Evolutionary conservation across 2,329 filamentous ascomycete genomes (phyloP).

Genomic region (Cladobotryum mycophilum): DNA sequence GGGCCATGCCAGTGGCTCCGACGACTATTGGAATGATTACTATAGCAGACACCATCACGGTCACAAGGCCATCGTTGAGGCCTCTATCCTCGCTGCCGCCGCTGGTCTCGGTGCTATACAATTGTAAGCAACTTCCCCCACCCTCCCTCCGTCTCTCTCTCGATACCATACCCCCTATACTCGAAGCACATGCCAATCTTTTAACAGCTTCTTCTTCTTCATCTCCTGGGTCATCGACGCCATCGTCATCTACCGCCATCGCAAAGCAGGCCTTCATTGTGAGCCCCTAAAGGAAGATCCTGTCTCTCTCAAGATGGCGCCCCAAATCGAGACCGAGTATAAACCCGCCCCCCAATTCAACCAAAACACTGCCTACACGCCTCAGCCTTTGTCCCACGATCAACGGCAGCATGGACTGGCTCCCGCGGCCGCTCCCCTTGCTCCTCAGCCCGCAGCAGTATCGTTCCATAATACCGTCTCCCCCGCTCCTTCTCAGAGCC

Average conservation of each 20-base stretch:
- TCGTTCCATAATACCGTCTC: not conserved
- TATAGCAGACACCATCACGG: no score
- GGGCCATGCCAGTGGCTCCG: not conserved
- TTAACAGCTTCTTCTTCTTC: conserved; percentile 35
- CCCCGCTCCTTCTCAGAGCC: not conserved
- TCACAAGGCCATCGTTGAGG: conserved; percentile 15
- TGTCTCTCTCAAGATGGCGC: conserved; percentile 10
- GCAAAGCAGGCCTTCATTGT: conserved; percentile 36
- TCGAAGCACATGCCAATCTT: no score
- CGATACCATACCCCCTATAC: not conserved
- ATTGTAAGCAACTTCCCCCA: conserved; percentile 30
- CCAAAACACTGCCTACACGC: conserved; percentile 15
- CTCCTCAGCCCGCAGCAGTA: not conserved
- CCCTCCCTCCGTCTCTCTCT: accelerated
- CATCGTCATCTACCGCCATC: conserved; percentile 38
- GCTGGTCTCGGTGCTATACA: conserved; percentile 36
- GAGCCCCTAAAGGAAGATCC: conserved; percentile 19
- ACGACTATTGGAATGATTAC: not conserved
- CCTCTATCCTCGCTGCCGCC: conserved; percentile 27
- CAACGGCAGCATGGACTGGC: not conserved
- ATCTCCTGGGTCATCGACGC: conserved; percentile 35
- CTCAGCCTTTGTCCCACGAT: conserved; percentile 5
- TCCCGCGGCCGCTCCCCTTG: not conserved
- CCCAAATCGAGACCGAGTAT: conserved; percentile 5
- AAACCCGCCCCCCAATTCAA: conserved; percentile 12